Conservation (phyloP, 805 yeast species). For the Kurtzmaniella cleridarum region DNA sequence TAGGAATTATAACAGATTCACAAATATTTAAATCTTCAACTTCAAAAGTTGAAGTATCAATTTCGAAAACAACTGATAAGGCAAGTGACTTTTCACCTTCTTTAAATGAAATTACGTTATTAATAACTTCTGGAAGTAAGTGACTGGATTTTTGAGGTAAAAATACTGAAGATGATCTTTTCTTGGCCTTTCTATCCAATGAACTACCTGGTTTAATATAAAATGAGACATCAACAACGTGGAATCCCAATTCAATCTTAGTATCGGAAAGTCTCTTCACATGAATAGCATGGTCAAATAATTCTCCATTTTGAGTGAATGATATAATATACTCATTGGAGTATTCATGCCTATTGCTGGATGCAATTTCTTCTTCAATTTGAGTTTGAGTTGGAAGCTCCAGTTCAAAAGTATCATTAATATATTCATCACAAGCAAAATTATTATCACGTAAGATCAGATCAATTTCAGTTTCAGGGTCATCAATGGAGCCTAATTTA, state of each 20-base stretch:
- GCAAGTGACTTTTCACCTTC: conserved; percentile 60
- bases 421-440: conserved; percentile 73
- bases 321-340: conserved; percentile 59
- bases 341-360: conserved; percentile 46
- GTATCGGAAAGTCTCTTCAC: conserved; percentile 58
- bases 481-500: conserved; percentile 77
- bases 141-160: conserved; percentile 71
- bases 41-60: conserved; percentile 67
- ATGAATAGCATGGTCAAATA: conserved; percentile 77
- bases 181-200: conserved; percentile 84
- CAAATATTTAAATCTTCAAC: conserved; percentile 74
- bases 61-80: conserved; percentile 71
- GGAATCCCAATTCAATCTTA: conserved; percentile 78
- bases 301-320: conserved; percentile 49
- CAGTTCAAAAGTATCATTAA: conserved; percentile 6
- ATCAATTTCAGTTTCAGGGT: conserved; percentile 72
- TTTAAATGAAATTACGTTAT: conserved; percentile 54
- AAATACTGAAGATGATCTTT: conserved; percentile 83
- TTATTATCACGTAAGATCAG: conserved; percentile 86
- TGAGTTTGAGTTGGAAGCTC: background rate
- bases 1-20: conserved; percentile 65
- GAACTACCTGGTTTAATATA: conserved; percentile 67
- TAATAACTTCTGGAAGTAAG: conserved; percentile 63
- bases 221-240: conserved; percentile 73
- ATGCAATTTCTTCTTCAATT: conserved; percentile 27